phyloP scores from a whole-genome alignment of 1,284 basidiomycete genomes.

The Mycena citricolor region DNA sequence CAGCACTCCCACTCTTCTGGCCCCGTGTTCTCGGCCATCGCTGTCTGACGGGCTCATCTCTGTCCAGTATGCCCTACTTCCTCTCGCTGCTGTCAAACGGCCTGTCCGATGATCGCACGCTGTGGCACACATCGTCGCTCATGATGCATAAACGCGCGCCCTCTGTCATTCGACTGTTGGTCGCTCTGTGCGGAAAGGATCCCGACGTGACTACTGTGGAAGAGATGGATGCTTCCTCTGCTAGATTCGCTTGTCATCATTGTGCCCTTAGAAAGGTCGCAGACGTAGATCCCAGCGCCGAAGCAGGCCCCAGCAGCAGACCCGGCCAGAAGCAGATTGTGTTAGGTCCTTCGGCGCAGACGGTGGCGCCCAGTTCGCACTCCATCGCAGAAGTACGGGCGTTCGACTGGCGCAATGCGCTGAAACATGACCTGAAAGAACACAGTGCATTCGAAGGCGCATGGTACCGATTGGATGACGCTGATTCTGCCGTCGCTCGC shows the following conservation, averaged over 20 bases:
- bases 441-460: slow-evolving; percentile 3
- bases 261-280: slow-evolving; percentile 8
- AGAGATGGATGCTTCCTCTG: slow-evolving; percentile 25
- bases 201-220: slow-evolving; percentile 26
- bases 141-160: background rate
- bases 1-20: slow-evolving; percentile 24
- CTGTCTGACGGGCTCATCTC: slow-evolving; percentile 12
- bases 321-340: too few relatives aligned
- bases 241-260: slow-evolving; percentile 14
- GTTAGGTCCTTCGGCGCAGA: too few relatives aligned
- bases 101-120: background rate
- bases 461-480: slow-evolving; percentile 13
- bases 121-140: slow-evolving; percentile 4
- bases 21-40: slow-evolving; percentile 18
- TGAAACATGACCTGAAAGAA: slow-evolving; percentile 9
- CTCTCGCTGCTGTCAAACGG: background rate
- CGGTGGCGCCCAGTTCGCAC: too few relatives aligned
- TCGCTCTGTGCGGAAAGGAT: slow-evolving; percentile 25
- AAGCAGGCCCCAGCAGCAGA: too few relatives aligned
- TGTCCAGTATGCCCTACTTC: background rate
- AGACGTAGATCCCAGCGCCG: too few relatives aligned
- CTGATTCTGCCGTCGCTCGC: slow-evolving; percentile 13
- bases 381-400: too few relatives aligned
- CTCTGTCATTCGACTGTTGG: slow-evolving; percentile 16
- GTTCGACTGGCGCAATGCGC: slow-evolving; percentile 18